Evolutionary conservation across 352 stramenopile genomes (phyloP), one percentile per base, ranked within the genome.

Genomic region (Globisporangium mamillatum): DNA sequence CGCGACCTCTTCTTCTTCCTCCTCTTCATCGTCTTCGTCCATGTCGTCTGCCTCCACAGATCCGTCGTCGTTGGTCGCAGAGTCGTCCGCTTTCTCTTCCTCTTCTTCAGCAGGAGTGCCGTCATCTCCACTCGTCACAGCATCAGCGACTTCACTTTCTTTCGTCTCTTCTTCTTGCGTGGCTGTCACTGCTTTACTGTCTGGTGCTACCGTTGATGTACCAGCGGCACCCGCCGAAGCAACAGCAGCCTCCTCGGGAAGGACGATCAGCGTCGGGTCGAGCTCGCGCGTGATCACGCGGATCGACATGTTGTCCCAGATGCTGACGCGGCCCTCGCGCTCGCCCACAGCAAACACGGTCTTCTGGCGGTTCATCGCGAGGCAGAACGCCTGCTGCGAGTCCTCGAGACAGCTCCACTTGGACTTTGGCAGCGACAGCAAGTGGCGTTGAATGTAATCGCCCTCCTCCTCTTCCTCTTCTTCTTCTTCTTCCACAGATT

Each of bases 221-320:
- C 34, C 22, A 52, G 24, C 24, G 29, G 74, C 41, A 14, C 58
- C 60, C 25, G 16, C 9, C 34, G 10, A 41, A 41, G 34, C 9
- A 36, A 36, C 32, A 41, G 34, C 34, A 41, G 68, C 22, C 6
- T 59, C 67, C 34, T 74, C 70, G 1, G 83, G 78, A n/a, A 90
- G 44, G 7, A 73, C 63, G 38, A 91, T 84, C 5, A 84, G 71
- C 53, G 84, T 91, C 41, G 88, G 88, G 48, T 93, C 84, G 56
- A 95, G 73, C 67, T 93, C 84, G 2, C 85, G 81, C 52, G 82
- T 92, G 70, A 93, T 90, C 32, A 91, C 85, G 27, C 82, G 84
- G 16, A 95, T 81, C 7, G 78, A 88, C 32, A 84, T 87, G 63
- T 92, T 93, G 71, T 95, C 88, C 88, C 88, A 95, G 29, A 95